phyloP scores from a whole-genome alignment of 768 basidiomycete genomes.

The Collybiopsis confluens region DNA sequence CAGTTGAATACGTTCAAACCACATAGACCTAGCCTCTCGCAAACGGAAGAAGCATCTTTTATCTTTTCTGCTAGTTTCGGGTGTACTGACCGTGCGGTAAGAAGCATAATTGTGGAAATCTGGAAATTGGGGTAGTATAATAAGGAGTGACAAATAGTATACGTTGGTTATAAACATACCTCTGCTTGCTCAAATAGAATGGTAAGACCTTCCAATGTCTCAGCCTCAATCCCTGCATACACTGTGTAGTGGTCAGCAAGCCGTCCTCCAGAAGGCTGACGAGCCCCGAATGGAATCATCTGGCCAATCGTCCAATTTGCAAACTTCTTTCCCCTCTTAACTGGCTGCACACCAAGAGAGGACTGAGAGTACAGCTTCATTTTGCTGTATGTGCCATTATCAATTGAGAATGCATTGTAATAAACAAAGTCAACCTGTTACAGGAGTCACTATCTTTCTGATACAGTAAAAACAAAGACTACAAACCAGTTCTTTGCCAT shows the following conservation, averaged over 20 bases:
- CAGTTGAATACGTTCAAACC: background rate
- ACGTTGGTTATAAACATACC: background rate
- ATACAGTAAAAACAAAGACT: background rate
- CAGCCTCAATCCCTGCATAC: constrained; percentile 1
- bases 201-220: background rate
- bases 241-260: background rate
- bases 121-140: background rate
- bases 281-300: background rate
- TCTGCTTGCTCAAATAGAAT: constrained; percentile 3
- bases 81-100: background rate
- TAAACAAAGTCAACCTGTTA: constrained; percentile 1
- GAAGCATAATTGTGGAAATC: background rate
- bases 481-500: background rate
- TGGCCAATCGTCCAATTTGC: background rate
- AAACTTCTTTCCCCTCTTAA: background rate
- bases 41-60: background rate
- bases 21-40: background rate
- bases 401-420: background rate
- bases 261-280: background rate
- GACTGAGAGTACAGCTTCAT: background rate
- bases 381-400: background rate
- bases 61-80: background rate
- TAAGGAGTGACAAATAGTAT: background rate
- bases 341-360: background rate
- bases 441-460: too few species aligned